Evolutionary conservation across 176 grass and related monocot species (phyloP).

Genomic region (Carex parvula): DNA sequence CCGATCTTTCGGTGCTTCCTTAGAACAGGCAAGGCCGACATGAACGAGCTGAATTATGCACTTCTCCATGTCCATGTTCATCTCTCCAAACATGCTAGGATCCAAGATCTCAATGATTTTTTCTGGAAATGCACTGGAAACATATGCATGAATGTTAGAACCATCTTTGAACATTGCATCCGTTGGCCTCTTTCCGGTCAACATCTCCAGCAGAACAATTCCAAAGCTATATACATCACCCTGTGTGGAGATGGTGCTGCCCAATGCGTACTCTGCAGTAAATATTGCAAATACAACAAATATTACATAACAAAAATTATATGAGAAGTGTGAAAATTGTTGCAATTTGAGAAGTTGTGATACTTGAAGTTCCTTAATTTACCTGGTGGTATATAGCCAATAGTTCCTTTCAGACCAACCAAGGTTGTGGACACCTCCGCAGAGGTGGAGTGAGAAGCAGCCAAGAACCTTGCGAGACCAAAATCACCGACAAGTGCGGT

Average conservation of each 20-base stretch:
- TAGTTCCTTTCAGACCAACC: background rate
- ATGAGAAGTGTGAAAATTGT: too few relatives aligned
- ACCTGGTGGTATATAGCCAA: conserved; percentile 10
- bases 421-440: background rate
- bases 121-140: conserved; percentile 14
- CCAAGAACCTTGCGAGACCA: conserved; percentile 32
- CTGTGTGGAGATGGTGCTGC: background rate
- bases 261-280: conserved; percentile 36
- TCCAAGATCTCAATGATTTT: conserved; percentile 26
- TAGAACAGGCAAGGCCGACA: conserved; percentile 28
- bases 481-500: conserved; percentile 39
- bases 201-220: conserved; percentile 43
- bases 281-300: background rate
- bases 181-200: conserved; percentile 38
- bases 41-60: background rate
- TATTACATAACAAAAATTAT: background rate
- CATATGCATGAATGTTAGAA: conserved; percentile 23
- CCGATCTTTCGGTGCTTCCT: conserved; percentile 21
- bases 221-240: conserved; percentile 54
- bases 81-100: background rate
- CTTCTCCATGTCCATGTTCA: background rate
- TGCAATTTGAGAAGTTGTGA: background rate
- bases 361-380: background rate
- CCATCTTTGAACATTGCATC: conserved; percentile 34
- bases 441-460: background rate